These are phyloP conservation scores for Pleurotus eryngii DNA, from an alignment of 768 basidiomycete species.

Conservation along the genomic window DNA sequence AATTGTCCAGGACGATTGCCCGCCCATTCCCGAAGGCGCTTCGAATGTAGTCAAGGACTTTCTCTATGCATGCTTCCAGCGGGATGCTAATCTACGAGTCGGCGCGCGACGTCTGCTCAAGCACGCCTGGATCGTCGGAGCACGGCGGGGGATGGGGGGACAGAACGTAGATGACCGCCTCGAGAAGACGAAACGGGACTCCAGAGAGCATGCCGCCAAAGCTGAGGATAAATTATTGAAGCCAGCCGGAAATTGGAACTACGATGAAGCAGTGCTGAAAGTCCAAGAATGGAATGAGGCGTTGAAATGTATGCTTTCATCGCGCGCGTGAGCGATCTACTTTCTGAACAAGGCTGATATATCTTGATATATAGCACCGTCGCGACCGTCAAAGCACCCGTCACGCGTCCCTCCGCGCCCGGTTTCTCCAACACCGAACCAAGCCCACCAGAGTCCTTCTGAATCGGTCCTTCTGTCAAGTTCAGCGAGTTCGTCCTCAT, in stretches of 20 bases:
- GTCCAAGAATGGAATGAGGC: conserved; percentile 99
- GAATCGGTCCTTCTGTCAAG: conserved; percentile 16
- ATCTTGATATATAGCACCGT: conserved; percentile 49
- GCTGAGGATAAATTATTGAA: conserved; percentile 23
- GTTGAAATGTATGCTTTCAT: conserved; percentile 64
- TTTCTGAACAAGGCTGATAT: not conserved
- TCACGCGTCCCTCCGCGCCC: conserved; percentile 42
- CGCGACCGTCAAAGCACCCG: conserved; percentile 69
- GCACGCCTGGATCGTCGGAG: conserved; percentile 95
- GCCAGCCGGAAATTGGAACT: conserved; percentile 78
- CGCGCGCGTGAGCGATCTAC: conserved; percentile 6
- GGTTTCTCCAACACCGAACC: conserved; percentile 28
- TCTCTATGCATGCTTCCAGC: conserved; percentile 96
- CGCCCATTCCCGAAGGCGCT: conserved; percentile 93
- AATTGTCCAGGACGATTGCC: conserved; percentile 97
- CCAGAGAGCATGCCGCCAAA: conserved; percentile 32
- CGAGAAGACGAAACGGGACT: conserved; percentile 21
- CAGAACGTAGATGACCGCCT: conserved; percentile 33
- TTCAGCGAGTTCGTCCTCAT: conserved; percentile 15
- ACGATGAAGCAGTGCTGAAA: conserved; percentile 89
- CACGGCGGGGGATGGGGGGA: conserved; percentile 67
- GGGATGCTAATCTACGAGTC: conserved; percentile 92
- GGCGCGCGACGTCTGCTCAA: conserved; percentile 88
- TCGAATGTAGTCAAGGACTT: conserved; percentile 97
- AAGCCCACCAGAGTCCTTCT: conserved; percentile 10